Evolutionary conservation across 1,139 yeast genomes (phyloP).

Genomic region (Meyerozyma sp.): DNA sequence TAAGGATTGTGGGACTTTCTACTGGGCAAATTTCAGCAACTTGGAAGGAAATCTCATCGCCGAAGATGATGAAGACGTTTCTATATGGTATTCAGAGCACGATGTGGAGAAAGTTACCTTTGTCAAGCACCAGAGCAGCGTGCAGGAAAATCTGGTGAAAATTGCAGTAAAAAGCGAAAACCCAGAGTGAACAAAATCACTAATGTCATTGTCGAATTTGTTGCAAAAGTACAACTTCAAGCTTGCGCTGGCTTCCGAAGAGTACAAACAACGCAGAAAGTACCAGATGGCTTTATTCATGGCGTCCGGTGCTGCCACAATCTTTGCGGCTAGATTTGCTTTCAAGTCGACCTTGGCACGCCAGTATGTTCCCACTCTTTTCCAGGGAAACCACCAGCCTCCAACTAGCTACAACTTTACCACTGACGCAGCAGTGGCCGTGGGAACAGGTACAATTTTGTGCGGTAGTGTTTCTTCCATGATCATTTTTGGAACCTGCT

Average conservation of each 20-base stretch:
- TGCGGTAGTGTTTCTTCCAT: constrained; percentile 72
- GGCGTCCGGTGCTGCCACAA: constrained; percentile 67
- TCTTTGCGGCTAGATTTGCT: constrained; percentile 69
- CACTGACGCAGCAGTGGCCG: constrained; percentile 83
- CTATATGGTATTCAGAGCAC: constrained; percentile 15
- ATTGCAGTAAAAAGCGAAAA: background rate
- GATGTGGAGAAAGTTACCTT: constrained; percentile 6
- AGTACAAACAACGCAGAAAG: constrained; percentile 54
- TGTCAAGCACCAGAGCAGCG: background rate
- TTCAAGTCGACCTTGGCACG: constrained; percentile 69
- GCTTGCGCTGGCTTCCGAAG: constrained; percentile 33
- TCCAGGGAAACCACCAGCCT: constrained; percentile 83
- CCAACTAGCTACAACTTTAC: constrained; percentile 71
- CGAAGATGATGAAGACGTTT: constrained; percentile 11
- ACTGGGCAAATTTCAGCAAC: constrained; percentile 42
- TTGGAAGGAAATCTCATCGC: constrained; percentile 20
- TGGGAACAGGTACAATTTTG: constrained; percentile 71
- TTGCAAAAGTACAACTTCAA: constrained; percentile 22
- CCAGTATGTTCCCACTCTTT: constrained; percentile 71
- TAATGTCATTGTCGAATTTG: background rate
- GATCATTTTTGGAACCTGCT: constrained; percentile 69
- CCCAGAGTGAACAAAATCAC: background rate
- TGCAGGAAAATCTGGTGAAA: background rate
- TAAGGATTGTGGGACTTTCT: constrained; percentile 41
- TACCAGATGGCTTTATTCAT: constrained; percentile 69